These are phyloP conservation scores for Acidomyces sp. DNA, from an alignment of 495 filamentous ascomycete species.

Conservation along the genomic window DNA sequence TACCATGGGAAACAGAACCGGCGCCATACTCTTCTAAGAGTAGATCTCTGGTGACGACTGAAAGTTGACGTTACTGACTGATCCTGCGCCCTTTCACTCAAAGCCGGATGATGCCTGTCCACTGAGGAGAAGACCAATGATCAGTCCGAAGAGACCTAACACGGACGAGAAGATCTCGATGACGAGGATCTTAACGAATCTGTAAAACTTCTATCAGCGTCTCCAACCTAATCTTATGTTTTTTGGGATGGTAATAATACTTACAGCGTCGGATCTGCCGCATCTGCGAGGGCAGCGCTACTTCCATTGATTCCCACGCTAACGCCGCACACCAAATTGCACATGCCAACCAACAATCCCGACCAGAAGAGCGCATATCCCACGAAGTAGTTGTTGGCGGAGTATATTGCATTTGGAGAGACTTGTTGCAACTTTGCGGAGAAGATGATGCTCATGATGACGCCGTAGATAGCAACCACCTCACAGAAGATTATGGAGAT, in stretches of 20 bases:
- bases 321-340: slow-evolving; percentile 91
- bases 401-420: slow-evolving; percentile 39
- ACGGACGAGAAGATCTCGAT: slow-evolving; percentile 99
- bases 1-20: no score
- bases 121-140: slow-evolving; percentile 79
- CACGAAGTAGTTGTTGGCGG: slow-evolving; percentile 73
- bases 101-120: no score
- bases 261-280: slow-evolving; percentile 80
- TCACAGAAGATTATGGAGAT: slow-evolving; percentile 99
- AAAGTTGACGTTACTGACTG: no score
- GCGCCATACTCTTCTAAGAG: no score
- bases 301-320: slow-evolving; percentile 97
- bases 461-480: slow-evolving; percentile 98
- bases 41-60: no score
- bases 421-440: slow-evolving; percentile 64
- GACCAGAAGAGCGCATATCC: slow-evolving; percentile 95
- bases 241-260: no score
- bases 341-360: slow-evolving; percentile 82
- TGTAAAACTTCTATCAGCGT: slow-evolving; percentile 26
- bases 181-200: slow-evolving; percentile 97
- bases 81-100: no score
- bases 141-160: slow-evolving; percentile 92
- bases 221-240: no score
- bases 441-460: slow-evolving; percentile 99
- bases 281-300: slow-evolving; percentile 90